These are phyloP conservation scores for Stellera chamaejasme DNA, from an alignment of 345 rosid species.

Conservation along the genomic window DNA sequence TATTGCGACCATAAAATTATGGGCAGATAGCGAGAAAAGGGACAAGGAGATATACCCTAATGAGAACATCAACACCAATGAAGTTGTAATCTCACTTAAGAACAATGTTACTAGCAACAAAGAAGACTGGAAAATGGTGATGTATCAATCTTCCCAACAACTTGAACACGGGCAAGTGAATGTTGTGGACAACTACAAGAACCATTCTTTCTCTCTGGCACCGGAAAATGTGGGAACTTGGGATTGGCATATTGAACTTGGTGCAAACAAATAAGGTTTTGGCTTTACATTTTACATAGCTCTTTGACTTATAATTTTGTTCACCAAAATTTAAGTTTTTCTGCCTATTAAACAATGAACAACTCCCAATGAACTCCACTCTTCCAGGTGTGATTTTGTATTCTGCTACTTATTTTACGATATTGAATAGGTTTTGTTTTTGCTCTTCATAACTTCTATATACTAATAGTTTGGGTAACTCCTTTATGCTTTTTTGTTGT, in stretches of 20 bases:
- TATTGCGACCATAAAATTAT: conserved; percentile 80
- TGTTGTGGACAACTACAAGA: conserved; percentile 14
- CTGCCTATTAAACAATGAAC: too few relatives aligned
- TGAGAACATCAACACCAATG: conserved; percentile 13
- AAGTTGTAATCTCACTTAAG: conserved; percentile 15
- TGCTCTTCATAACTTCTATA: too few relatives aligned
- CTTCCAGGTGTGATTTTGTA: too few relatives aligned
- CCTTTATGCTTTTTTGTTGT: too few relatives aligned
- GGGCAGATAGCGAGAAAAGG: conserved; percentile 69
- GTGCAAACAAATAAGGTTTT: too few relatives aligned
- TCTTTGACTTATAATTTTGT: too few relatives aligned
- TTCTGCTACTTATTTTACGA: too few relatives aligned
- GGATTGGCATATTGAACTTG: conserved; percentile 11
- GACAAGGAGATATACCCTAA: conserved; percentile 32
- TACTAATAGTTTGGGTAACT: too few relatives aligned
- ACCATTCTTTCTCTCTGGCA: conserved; percentile 25
- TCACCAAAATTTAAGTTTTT: too few relatives aligned
- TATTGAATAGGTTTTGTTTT: too few relatives aligned
- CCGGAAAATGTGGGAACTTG: conserved; percentile 22
- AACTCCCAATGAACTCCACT: too few relatives aligned
- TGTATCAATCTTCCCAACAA: conserved; percentile 31
- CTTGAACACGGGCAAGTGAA: conserved; percentile 20
- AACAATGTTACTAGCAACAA: conserved; percentile 16
- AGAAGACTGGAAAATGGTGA: conserved; percentile 32
- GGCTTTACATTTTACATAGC: too few relatives aligned